Conservation (phyloP, 768 basidiomycete species). For the Leccinum uliginosum region DNA sequence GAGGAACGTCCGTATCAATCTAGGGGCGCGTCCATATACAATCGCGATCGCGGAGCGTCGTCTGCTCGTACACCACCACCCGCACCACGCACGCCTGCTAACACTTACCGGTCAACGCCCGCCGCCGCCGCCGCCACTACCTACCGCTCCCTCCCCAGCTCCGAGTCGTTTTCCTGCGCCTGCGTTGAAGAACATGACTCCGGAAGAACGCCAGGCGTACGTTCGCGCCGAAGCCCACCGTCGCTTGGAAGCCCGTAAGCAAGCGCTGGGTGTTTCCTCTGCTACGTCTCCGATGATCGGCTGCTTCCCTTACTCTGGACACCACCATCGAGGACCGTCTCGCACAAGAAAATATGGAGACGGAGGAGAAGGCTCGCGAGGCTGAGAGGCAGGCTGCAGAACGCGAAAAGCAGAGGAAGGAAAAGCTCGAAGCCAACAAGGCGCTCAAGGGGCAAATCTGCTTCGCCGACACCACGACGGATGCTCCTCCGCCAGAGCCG, state of each 20-base stretch:
- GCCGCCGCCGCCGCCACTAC: slow-evolving; percentile 2
- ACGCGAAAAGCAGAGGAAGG: slow-evolving; percentile 65
- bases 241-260: slow-evolving; percentile 80
- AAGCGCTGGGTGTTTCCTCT: slow-evolving; percentile 70
- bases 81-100: too few relatives aligned
- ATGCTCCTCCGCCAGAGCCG: slow-evolving; percentile 38
- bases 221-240: slow-evolving; percentile 76
- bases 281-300: slow-evolving; percentile 28
- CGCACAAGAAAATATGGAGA: slow-evolving; percentile 83
- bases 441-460: slow-evolving; percentile 47
- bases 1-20: slow-evolving; percentile 50
- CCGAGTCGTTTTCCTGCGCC: slow-evolving; percentile 57
- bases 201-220: slow-evolving; percentile 76
- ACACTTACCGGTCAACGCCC: too few relatives aligned
- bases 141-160: slow-evolving; percentile 29
- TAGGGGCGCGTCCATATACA: slow-evolving; percentile 33
- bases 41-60: slow-evolving; percentile 36
- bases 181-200: slow-evolving; percentile 71
- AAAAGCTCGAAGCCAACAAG: slow-evolving; percentile 73
- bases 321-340: slow-evolving; percentile 81
- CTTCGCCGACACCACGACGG: slow-evolving; percentile 41
- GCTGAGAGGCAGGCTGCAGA: slow-evolving; percentile 83
- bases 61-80: slow-evolving; percentile 44
- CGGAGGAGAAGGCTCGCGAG: slow-evolving; percentile 73
- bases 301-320: slow-evolving; percentile 56